Conservation (phyloP, 2,329 filamentous ascomycete genomes). For the Trichophyton verrucosum region DNA sequence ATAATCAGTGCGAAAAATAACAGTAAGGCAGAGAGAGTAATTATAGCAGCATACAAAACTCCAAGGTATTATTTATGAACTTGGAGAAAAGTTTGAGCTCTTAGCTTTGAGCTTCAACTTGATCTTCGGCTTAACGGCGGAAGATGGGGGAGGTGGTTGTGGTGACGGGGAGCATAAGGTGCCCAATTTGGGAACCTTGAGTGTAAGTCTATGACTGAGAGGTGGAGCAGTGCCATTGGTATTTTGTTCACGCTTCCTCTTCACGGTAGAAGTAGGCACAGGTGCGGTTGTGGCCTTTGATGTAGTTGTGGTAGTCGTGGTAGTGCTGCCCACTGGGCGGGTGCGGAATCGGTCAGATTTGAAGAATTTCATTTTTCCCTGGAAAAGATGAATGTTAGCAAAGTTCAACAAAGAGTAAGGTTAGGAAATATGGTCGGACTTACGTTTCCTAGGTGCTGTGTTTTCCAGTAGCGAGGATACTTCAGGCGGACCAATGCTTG, state of each 20-base stretch:
- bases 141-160: constrained; percentile 19
- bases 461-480: constrained; percentile 47
- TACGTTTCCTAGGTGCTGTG: constrained; percentile 42
- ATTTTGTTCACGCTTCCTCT: constrained; percentile 31
- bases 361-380: constrained; percentile 35
- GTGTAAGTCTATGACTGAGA: constrained; percentile 29
- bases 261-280: constrained; percentile 14
- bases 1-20: not conserved
- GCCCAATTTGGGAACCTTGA: constrained; percentile 30
- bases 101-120: constrained; percentile 31
- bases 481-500: constrained; percentile 39
- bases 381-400: not conserved
- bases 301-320: constrained; percentile 14
- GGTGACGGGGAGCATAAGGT: constrained; percentile 18
- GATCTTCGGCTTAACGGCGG: constrained; percentile 19
- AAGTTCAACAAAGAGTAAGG: not conserved
- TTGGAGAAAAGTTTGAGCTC: not conserved
- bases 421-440: constrained; percentile 7
- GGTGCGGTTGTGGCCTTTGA: constrained; percentile 6
- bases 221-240: constrained; percentile 17
- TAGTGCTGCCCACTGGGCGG: constrained; percentile 15
- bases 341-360: constrained; percentile 29
- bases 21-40: not conserved
- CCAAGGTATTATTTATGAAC: not conserved
- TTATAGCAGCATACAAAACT: not conserved